phyloP scores from a whole-genome alignment of 495 filamentous ascomycete species.

The Penicillium simplicissimum region DNA sequence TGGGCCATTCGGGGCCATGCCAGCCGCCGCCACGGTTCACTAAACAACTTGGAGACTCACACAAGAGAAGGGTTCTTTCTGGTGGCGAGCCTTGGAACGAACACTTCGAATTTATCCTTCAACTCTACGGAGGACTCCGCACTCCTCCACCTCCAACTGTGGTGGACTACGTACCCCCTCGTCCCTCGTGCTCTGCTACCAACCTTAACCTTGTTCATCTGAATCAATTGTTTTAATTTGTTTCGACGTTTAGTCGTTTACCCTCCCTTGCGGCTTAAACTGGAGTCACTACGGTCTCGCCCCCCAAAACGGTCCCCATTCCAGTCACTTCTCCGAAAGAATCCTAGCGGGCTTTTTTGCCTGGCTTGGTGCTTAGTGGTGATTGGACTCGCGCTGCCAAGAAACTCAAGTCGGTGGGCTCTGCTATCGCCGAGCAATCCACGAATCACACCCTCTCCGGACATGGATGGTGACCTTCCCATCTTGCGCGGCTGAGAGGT shows the following conservation, averaged over 20 bases:
- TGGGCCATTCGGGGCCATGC: background rate
- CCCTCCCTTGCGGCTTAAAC: slow-evolving; percentile 5
- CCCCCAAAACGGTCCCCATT: background rate
- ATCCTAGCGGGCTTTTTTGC: background rate
- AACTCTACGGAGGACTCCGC: background rate
- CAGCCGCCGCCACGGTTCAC: background rate
- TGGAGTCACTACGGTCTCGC: background rate
- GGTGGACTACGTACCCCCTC: background rate
- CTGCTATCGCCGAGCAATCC: slow-evolving; percentile 9
- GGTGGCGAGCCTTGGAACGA: background rate
- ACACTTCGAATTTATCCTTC: background rate
- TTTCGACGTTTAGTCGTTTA: background rate
- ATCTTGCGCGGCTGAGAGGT: slow-evolving; percentile 3
- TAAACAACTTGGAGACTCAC: background rate
- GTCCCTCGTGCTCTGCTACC: background rate
- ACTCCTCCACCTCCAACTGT: background rate
- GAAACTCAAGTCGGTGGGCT: slow-evolving; percentile 1
- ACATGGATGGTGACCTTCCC: background rate
- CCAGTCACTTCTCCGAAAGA: background rate
- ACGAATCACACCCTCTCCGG: slow-evolving; percentile 12
- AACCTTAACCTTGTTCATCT: background rate
- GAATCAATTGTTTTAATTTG: background rate
- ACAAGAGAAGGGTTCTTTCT: background rate
- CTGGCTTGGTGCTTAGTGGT: background rate
- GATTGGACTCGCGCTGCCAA: slow-evolving; percentile 10